Conservation (phyloP, 1,284 basidiomycete genomes). For the Salmacisia buchloeana region DNA sequence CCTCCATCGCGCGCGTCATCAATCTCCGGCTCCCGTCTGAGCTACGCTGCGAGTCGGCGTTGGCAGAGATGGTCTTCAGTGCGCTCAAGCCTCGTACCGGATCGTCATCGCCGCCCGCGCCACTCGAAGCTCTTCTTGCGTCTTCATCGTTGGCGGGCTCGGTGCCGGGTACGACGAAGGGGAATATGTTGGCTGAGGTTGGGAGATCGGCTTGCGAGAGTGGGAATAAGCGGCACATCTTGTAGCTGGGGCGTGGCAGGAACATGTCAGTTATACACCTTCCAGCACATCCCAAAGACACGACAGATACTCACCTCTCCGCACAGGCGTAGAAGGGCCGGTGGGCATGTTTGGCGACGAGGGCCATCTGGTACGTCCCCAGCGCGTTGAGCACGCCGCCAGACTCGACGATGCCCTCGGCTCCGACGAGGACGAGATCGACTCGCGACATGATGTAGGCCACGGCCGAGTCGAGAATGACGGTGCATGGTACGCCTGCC, state of each 20-base stretch:
- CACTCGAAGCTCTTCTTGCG: not conserved
- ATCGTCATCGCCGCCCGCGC: not conserved
- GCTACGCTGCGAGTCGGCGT: slow-evolving; percentile 3
- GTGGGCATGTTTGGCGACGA: slow-evolving; percentile 86
- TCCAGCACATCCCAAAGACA: not conserved
- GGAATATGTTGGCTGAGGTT: slow-evolving; percentile 16
- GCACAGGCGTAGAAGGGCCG: slow-evolving; percentile 96
- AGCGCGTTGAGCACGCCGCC: slow-evolving; percentile 61
- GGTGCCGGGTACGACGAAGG: slow-evolving; percentile 14
- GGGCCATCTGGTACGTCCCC: slow-evolving; percentile 91
- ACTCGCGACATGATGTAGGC: slow-evolving; percentile 94
- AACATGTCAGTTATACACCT: not conserved
- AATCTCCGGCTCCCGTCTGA: slow-evolving; percentile 7
- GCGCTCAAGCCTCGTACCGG: not conserved
- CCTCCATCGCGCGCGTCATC: slow-evolving; percentile 39
- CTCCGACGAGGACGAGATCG: slow-evolving; percentile 90
- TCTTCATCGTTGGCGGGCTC: not conserved
- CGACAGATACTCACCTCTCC: slow-evolving; percentile 55
- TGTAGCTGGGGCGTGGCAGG: slow-evolving; percentile 62
- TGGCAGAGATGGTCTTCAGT: not conserved
- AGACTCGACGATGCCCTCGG: slow-evolving; percentile 93
- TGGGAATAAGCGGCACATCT: slow-evolving; percentile 94
- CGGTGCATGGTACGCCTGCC: slow-evolving; percentile 85
- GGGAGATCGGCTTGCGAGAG: slow-evolving; percentile 94
- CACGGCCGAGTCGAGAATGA: slow-evolving; percentile 91